Evolutionary conservation across 2,329 filamentous ascomycete species (phyloP).

Genomic region (Calonectria pseudoreteaudii): DNA sequence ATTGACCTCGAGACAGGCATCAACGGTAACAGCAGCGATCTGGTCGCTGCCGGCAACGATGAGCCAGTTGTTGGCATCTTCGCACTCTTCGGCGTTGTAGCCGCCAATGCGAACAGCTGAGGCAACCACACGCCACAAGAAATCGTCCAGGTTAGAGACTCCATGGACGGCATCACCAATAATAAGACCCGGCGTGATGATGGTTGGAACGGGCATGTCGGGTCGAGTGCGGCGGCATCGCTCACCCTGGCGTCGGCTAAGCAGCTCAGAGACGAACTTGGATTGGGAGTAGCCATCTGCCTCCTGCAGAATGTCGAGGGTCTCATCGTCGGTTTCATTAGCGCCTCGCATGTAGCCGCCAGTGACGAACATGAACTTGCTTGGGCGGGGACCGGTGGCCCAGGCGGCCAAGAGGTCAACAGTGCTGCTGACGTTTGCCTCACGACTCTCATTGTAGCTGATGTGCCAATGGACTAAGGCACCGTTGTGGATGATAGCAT

Average conservation of each 20-base stretch:
- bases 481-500: not conserved
- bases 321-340: constrained; percentile 1
- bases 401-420: constrained; percentile 16
- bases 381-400: not conserved
- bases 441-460: constrained; percentile 13
- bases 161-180: not conserved
- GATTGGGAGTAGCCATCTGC: constrained; percentile 27
- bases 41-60: constrained; percentile 20
- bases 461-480: constrained; percentile 1
- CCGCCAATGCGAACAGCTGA: constrained; percentile 16
- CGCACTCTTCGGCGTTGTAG: constrained; percentile 10
- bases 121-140: constrained; percentile 21
- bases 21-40: constrained; percentile 6
- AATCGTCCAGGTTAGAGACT: constrained; percentile 3
- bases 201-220: not conserved
- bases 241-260: constrained; percentile 18
- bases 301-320: constrained; percentile 7
- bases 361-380: constrained; percentile 15
- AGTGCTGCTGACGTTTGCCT: constrained; percentile 23
- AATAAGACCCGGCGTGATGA: not conserved
- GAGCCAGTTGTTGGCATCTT: constrained; percentile 12
- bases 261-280: constrained; percentile 21
- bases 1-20: not conserved
- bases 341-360: constrained; percentile 17
- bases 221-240: constrained; percentile 7